Conservation (phyloP, 805 yeast genomes). For the Candida stauntonica region DNA sequence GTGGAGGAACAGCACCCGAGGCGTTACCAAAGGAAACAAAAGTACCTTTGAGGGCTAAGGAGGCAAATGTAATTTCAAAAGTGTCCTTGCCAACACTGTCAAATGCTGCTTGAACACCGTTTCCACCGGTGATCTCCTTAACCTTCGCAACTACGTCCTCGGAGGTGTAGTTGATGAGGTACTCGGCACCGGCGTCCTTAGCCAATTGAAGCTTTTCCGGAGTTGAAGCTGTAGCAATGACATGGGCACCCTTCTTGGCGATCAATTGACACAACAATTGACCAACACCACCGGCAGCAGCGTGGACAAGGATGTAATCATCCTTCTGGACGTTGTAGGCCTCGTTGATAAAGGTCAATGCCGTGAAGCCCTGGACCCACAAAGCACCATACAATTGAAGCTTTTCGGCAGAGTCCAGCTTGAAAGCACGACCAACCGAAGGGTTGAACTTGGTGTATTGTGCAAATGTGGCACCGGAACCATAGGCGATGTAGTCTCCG, state of each 20-base stretch:
- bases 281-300: constrained; percentile 97
- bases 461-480: constrained; percentile 55
- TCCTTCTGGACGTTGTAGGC: constrained; percentile 63
- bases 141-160: constrained; percentile 57
- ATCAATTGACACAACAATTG: constrained; percentile 58
- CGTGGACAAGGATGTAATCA: constrained; percentile 75
- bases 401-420: constrained; percentile 46
- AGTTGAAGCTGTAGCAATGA: constrained; percentile 81
- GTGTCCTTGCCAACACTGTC: constrained; percentile 82
- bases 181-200: constrained; percentile 72
- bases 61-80: constrained; percentile 55
- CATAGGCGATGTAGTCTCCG: constrained; percentile 70
- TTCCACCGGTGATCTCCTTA: constrained; percentile 53
- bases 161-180: constrained; percentile 48
- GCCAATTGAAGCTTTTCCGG: constrained; percentile 67
- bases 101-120: constrained; percentile 64
- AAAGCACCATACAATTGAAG: constrained; percentile 56
- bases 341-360: constrained; percentile 62
- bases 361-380: constrained; percentile 73
- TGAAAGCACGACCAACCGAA: constrained; percentile 33
- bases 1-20: constrained; percentile 76
- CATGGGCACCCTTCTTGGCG: constrained; percentile 62
- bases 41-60: constrained; percentile 67
- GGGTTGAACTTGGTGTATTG: constrained; percentile 56
- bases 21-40: constrained; percentile 81